phyloP scores from a whole-genome alignment of 805 yeast species.

The Kurtzmaniella cleridarum region DNA sequence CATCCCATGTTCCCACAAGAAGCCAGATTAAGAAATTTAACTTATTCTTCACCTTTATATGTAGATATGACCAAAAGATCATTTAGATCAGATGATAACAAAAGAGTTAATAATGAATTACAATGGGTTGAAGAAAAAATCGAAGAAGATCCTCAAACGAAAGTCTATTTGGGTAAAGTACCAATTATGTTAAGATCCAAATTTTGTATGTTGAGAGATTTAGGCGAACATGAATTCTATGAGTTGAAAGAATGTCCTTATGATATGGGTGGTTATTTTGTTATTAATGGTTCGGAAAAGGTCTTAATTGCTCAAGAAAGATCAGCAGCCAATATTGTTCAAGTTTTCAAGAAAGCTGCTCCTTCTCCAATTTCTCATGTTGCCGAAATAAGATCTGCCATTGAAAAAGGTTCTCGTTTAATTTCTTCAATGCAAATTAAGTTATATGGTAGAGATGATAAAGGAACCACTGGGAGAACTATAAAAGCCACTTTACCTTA shows the following conservation, averaged over 20 bases:
- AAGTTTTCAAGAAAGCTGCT: conserved; percentile 95
- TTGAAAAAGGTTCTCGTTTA: conserved; percentile 95
- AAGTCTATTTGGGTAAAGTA: conserved; percentile 91
- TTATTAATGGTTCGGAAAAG: conserved; percentile 97
- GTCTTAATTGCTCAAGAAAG: conserved; percentile 98
- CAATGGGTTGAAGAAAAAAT: conserved; percentile 49
- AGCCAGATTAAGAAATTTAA: conserved; percentile 91
- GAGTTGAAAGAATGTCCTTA: conserved; percentile 97
- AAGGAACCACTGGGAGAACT: conserved; percentile 66
- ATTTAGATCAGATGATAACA: conserved; percentile 74
- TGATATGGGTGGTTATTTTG: conserved; percentile 99
- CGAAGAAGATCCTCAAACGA: conserved; percentile 43
- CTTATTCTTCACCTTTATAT: conserved; percentile 92
- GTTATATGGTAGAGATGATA: conserved; percentile 76
- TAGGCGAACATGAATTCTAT: conserved; percentile 89
- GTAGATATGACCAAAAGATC: conserved; percentile 94
- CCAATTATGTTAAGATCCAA: conserved; percentile 97
- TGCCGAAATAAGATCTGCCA: conserved; percentile 94
- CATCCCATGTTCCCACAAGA: conserved; percentile 97
- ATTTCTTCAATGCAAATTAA: conserved; percentile 93
- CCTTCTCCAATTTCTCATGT: conserved; percentile 94
- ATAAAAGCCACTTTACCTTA: conserved; percentile 95
- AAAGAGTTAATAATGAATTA: conserved; percentile 37
- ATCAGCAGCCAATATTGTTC: conserved; percentile 97
- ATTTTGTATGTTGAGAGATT: conserved; percentile 86